Percentiles rank a stretch among this genome's conserved stretches.
Evolutionary conservation across 352 stramenopile species (phyloP).

Genomic region (Discostella stelligera): DNA sequence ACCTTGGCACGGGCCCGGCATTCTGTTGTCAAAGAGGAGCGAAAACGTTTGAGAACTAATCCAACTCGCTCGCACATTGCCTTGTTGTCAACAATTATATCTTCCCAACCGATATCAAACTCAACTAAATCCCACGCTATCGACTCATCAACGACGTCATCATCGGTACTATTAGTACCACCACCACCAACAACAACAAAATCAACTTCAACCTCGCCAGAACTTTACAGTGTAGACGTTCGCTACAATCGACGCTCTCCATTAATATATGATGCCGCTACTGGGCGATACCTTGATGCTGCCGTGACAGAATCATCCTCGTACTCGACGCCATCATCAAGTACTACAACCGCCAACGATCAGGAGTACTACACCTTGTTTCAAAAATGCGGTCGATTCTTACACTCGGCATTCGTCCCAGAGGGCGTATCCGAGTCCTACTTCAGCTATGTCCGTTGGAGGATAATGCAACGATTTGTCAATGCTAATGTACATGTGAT

Average conservation of each 20-base stretch:
- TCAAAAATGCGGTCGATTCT: constrained; percentile 28
- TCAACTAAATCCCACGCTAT: not conserved
- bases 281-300: constrained; percentile 45
- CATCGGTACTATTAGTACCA: not conserved
- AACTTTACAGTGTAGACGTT: constrained; percentile 48
- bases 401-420: constrained; percentile 72
- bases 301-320: not conserved
- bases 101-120: not conserved
- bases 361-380: constrained; percentile 2
- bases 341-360: not conserved
- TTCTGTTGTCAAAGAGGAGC: not conserved
- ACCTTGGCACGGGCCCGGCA: not conserved
- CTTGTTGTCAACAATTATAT: not conserved
- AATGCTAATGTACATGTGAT: constrained; percentile 85
- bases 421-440: constrained; percentile 81
- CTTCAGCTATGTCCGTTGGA: constrained; percentile 82
- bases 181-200: not conserved
- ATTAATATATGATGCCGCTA: constrained; percentile 33
- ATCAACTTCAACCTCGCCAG: not conserved
- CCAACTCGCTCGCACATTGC: not conserved
- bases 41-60: not conserved
- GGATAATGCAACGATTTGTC: constrained; percentile 83
- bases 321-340: not conserved
- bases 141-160: not conserved
- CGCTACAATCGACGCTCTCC: constrained; percentile 39